Evolutionary conservation across 1,284 basidiomycete species (phyloP), one percentile per base, ranked within the genome.

Genomic region (Papiliotrema nemorosa): DNA sequence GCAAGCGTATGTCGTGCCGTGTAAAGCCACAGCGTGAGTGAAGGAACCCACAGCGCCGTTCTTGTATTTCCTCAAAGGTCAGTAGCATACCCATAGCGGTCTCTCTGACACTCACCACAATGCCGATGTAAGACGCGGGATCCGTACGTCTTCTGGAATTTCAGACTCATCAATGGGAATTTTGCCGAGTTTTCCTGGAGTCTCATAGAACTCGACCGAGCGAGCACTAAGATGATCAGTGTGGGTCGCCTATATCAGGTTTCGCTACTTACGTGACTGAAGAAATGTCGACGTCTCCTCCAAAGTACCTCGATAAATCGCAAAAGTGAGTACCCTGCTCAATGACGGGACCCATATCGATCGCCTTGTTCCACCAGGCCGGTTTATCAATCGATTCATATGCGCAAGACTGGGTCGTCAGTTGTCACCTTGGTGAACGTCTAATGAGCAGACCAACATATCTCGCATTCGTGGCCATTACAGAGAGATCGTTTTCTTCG

Each of bases 291-390:
- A 97, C 91, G 64, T 97, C 94, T 38, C 94, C 94, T 48, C 93
- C 94, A 75, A 98, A 97, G 81, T 97, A 98, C 62, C 94, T 86
- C 48, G 90, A 93, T 48, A 74, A 58, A 57, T 74, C 74, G 63
- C 78, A 79, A 64, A 84, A 82, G 70, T 84, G 94, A 7, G 96
- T 98, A 35, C 89, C 94, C 76, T 97, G 94, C 76, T 97, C 96
- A 55, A 98, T 82, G 66, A 98, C 84, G 14, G 94, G 94, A 31
- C 94, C 94, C 74, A 74, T 75, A 54, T 72, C 73, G 51, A 69
- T 88, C 22, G 86, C 82, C 78, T 97, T 97, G 81, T 94, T 87
- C 94, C 96, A 98, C 94, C 96, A 96, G 63, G 92, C 89, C 4
- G 83, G 84, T 77, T 96, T 96, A 43, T 84, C 84, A 60, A 94